Evolutionary conservation across 2,329 filamentous ascomycete species (phyloP), one percentile per base, ranked within the genome.

Genomic region (Trichoderma breve): DNA sequence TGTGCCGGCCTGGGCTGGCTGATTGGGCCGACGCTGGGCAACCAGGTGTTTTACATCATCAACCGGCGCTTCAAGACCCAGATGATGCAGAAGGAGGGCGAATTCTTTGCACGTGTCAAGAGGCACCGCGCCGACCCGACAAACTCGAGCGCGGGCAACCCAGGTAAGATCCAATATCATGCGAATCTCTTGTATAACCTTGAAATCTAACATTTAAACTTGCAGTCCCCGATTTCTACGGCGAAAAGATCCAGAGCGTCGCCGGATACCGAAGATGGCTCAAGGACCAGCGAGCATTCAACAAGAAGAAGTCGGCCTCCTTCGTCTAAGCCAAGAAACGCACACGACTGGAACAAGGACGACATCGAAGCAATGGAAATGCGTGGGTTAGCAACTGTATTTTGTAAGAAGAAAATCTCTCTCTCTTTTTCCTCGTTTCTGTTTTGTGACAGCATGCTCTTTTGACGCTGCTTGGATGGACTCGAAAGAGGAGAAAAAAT

Each of bases 281-380:
- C 78, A 98, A 97, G 86, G 96, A 99, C 80, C 96, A 98, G 86
- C 88, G 95, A 74, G 95, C 95, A 11, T 99, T 97, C 84, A 97
- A 97, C 85, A 94, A 94, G 86, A 97, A 97, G 89, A 92, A 97
- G 89, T 91, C 90, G 81, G 89, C 85, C 75, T 89, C 84, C 77
- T 90, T 90, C 81, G 82, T 91, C 74, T 91, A 81, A 84, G 70
- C 60, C 69, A 36, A n/a, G 6, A 21, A 8, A 15, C 26, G 21
- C 15, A 30, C 11, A 36, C 6, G 6, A 61, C 74, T 91, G 81
- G 84, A 70, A 61, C 70, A 39, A 36, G 11, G 6, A 72, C 30
- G 18, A 21, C 9, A 18, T 24, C 0, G 39, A 57, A 66, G 12
- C 43, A 28, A 28, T 34, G 36, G 21, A 61, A 57, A 4, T 64